phyloP scores from a whole-genome alignment of 257 asterid species.

The Misopates orontium region DNA sequence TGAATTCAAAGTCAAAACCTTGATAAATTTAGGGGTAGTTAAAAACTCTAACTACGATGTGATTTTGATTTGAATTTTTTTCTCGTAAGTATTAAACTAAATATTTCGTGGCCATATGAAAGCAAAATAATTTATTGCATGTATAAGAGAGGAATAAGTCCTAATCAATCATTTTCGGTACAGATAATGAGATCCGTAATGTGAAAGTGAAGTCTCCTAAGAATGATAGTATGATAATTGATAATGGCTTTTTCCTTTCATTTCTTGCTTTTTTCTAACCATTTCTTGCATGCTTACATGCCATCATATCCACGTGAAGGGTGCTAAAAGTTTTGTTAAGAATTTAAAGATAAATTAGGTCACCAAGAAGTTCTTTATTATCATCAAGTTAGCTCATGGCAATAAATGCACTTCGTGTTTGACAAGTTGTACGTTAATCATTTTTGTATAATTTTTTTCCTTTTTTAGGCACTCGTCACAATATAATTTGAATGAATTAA shows the following conservation, averaged over 20 bases:
- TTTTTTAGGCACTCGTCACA: too few species aligned
- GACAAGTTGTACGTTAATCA: too few species aligned
- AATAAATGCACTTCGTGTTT: not conserved
- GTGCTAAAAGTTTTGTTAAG: conserved; percentile 23
- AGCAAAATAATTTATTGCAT: too few species aligned
- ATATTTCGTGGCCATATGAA: too few species aligned
- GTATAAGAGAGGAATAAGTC: conserved; percentile 3
- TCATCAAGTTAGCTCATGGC: conserved; percentile 1
- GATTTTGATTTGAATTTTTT: too few species aligned
- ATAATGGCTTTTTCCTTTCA: conserved; percentile 12
- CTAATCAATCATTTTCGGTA: conserved; percentile 30
- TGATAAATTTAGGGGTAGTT: too few species aligned
- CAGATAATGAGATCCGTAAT: conserved; percentile 18
- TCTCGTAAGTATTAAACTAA: too few species aligned
- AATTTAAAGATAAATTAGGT: conserved; percentile 33
- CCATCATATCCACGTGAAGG: conserved; percentile 29
- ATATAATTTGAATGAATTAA: too few species aligned
- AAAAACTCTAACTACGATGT: too few species aligned
- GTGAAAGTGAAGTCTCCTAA: conserved; percentile 40
- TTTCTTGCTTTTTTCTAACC: conserved; percentile 25
- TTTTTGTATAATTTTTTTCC: too few species aligned
- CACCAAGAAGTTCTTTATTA: conserved; percentile 22
- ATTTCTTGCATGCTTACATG: conserved; percentile 30
- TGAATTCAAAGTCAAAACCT: too few species aligned
- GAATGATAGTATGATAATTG: conserved; percentile 23